Percentiles rank a stretch among this genome's conserved stretches.
Evolutionary conservation across 2,329 filamentous ascomycete species (phyloP).

Genomic region (Magnaporthiopsis incrustans): DNA sequence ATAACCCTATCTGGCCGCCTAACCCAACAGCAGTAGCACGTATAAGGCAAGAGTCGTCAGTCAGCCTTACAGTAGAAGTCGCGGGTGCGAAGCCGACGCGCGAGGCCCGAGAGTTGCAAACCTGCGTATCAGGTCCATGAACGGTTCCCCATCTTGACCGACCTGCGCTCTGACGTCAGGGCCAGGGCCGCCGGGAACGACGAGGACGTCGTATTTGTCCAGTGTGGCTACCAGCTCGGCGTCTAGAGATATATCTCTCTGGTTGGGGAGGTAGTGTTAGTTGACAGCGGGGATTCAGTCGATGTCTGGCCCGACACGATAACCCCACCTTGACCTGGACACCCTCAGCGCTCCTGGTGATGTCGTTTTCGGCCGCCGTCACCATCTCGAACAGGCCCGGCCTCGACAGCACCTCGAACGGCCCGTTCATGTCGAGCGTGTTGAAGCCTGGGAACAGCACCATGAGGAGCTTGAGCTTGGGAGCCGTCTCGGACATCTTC

Average conservation of each 20-base stretch:
- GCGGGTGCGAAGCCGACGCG: background rate
- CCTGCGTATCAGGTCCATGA: background rate
- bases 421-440: conserved; percentile 11
- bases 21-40: too few relatives aligned
- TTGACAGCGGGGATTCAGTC: too few relatives aligned
- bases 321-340: conserved; percentile 1
- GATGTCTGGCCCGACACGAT: background rate
- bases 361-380: conserved; percentile 7
- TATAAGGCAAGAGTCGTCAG: too few relatives aligned
- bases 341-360: conserved; percentile 5
- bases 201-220: background rate
- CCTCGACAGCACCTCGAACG: conserved; percentile 9
- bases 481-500: background rate
- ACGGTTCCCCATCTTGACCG: background rate
- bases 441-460: conserved; percentile 10
- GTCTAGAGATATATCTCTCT: background rate
- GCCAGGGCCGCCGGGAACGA: conserved; percentile 2
- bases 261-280: too few relatives aligned
- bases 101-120: background rate
- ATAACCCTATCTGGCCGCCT: too few relatives aligned
- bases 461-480: conserved; percentile 1
- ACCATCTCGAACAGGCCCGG: conserved; percentile 4
- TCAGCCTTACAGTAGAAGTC: background rate
- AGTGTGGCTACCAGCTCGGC: background rate
- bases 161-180: background rate